Base-by-base conservation (phyloP, 140 eudicot species). In the Ambrosia hybrid region DNA sequence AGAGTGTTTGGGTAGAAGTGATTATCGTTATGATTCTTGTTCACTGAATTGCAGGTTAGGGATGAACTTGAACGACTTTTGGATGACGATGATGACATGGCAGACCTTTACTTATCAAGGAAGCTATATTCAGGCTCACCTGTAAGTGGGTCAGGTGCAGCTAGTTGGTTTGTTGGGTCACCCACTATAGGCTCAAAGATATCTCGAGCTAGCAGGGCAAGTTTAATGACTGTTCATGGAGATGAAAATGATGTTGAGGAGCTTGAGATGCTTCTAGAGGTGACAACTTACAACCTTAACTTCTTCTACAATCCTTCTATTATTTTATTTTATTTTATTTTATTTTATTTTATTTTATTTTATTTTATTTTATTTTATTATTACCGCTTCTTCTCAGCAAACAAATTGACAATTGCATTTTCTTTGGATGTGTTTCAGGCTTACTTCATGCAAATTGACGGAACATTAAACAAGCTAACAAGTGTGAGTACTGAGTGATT, bases 71-170 rank as follows among this genome's bases (percentile, higher is more conserved):
- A 90, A 76, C 91, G 90, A 69, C 95, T 93, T 70, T 70, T 93
- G 83, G 99, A 93, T 70, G 99, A 93, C 11, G 97, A 90, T 57
- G 96, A 93, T 68, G 99, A 93, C 45, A 90, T 93, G 99, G 96
- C 96, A 9, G 97, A 93, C 70, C 90, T 93, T 26, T 92, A 92
- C 78, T 77, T 92, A 79, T 87, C 98, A 3, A 74, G 98, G 65
- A 92, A 92, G 83, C 64, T 87, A 82, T 85, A 88, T 62, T 81
- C 88, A 38, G 82, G 87, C 52, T 86, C 99, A 11, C 96, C 96
- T 39, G 76, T 87, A 52, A 89, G 96, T 78, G 89, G 86, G 78
- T 91, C 96, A 0, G 97, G 91, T 73, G 90, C 87, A 67, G 89
- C 96, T 21, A 80, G 84, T 84, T 91, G 90, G 92, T 84, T 80